Evolutionary conservation across 805 yeast genomes (phyloP), one percentile per base, ranked within the genome.

Genomic region (Groenewaldozyma tartarivorans): DNA sequence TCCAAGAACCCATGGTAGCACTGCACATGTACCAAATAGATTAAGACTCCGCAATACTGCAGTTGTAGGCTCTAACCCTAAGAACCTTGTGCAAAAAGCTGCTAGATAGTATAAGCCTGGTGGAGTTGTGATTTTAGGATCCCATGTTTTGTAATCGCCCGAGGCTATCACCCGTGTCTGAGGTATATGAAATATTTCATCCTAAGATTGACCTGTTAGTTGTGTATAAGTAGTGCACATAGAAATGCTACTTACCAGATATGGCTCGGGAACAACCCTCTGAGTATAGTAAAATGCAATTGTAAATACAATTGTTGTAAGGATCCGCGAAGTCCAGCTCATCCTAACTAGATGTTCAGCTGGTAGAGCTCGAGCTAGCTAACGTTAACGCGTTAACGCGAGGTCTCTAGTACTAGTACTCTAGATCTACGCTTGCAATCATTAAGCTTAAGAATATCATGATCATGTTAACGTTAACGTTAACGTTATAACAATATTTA

Each of bases 121-220:
- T 1, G 98, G 98, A 0, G 98, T 92, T 1, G 98, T 90, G 56
- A 92, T 86, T 55, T 90, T 88, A 9, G 77, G 70, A 58, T 92
- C 86, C 95, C 95, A 87, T 1, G 63, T 52, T n/a, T 48, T 40
- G 62, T 77, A 86, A 39, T 75, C 64, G 9, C 80, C 81, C 1
- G 57, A 49, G 44, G 85, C 72, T 54, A 81, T 87, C 36, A 65
- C 68, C 43, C 74, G 68, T 4, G 94, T 77, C 66, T 92, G 97
- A 5, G 77, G 75, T 18, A 84, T 68, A 56, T 92, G 98, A 61
- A 90, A 90, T 9, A 74, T 67, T 59, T 92, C 98, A 63, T 92
- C 95, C 54, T 24, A 24, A 7, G 13, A 24, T 24, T 24, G 13
- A 13, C 29, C 7, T 9, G 13, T 24, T 13, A 24, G 29, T 24